Evolutionary conservation across 306 rosid genomes (phyloP), one percentile per base, ranked within the genome.

Genomic region (Crotalaria pallida): DNA sequence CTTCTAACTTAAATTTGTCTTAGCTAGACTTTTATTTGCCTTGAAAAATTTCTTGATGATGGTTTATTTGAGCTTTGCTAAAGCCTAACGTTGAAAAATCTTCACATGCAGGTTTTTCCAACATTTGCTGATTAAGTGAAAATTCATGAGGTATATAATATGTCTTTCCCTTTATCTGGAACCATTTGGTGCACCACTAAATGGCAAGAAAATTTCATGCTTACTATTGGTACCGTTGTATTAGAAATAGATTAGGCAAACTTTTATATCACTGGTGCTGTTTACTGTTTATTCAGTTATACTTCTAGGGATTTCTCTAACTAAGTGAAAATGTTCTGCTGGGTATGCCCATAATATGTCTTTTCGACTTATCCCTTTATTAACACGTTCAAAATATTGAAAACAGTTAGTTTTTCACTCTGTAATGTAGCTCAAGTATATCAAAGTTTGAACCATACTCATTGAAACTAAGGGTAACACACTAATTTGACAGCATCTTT

Each of bases 11-110:
- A 34, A 34, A 51, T 45, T 48, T 24, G 74, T 13, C 60, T 44
- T 31, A 21, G 34, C 27, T 61, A 3, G 50, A 77, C 31, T 61
- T 38, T 41, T 13, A 26, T 52, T 36, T 60, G 22, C 58, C 57
- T 38, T 68, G 40, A 29, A 3, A 65, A 69, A 41, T 19, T 67
- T 49, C 11, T 16, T 19, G 59, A 13, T 6, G 66, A 49, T 38
- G 45, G 60, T 52, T 77, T 27, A 68, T 52, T 77, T 27, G 57
- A 50, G 65, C 70, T 59, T 50, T 40, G 22, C 65, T 50, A 19
- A 43, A 43, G 17, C 47, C 31, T 27, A 27, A 27, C 31, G 5
- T 27, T 29, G 40, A 29, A 40, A 8, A 21, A 33, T 53, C 11
- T 5, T 43, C 27, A 38, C 0, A 29, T 36, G 58, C 57, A 29